Conservation (phyloP, 2,329 filamentous ascomycete species). For the Alternaria sp. region DNA sequence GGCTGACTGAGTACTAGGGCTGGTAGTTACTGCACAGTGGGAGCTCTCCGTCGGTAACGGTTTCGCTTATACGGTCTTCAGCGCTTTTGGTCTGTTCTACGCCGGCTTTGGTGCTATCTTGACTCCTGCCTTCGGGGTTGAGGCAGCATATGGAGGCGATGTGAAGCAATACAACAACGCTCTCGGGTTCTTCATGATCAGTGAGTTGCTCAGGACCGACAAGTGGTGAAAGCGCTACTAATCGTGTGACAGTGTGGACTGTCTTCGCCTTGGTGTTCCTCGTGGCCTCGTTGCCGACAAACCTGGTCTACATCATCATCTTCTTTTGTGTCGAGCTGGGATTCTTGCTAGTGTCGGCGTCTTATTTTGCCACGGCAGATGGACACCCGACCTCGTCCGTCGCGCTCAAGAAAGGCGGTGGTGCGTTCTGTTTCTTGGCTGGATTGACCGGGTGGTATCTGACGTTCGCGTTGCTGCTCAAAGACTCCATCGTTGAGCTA, state of each 20-base stretch:
- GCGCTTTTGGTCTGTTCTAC: conserved; percentile 63
- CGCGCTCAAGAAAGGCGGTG: conserved; percentile 54
- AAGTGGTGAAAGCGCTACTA: not conserved
- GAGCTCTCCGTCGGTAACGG: conserved; percentile 61
- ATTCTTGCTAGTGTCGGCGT: conserved; percentile 53
- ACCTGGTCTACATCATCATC: conserved; percentile 57
- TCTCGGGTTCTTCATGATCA: conserved; percentile 57
- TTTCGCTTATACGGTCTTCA: conserved; percentile 61
- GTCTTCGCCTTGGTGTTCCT: conserved; percentile 57
- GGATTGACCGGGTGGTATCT: conserved; percentile 50
- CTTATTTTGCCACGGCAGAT: conserved; percentile 57
- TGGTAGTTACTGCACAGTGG: conserved; percentile 64
- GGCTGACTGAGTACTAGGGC: not conserved
- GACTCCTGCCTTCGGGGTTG: conserved; percentile 56
- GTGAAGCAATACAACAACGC: conserved; percentile 57
- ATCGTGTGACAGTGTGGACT: conserved; percentile 52
- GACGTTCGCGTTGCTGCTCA: conserved; percentile 30
- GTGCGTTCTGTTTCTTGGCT: conserved; percentile 56
- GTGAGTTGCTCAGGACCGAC: conserved; percentile 34
- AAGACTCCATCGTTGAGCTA: conserved; percentile 34
- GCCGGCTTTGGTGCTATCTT: conserved; percentile 58
- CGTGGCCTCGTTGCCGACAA: conserved; percentile 54
- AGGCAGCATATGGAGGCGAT: conserved; percentile 53
- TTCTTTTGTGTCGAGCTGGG: conserved; percentile 57
- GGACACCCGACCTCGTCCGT: conserved; percentile 43